Evolutionary conservation across 1,284 basidiomycete genomes (phyloP).

Genomic region (Cryptococcus sp.): DNA sequence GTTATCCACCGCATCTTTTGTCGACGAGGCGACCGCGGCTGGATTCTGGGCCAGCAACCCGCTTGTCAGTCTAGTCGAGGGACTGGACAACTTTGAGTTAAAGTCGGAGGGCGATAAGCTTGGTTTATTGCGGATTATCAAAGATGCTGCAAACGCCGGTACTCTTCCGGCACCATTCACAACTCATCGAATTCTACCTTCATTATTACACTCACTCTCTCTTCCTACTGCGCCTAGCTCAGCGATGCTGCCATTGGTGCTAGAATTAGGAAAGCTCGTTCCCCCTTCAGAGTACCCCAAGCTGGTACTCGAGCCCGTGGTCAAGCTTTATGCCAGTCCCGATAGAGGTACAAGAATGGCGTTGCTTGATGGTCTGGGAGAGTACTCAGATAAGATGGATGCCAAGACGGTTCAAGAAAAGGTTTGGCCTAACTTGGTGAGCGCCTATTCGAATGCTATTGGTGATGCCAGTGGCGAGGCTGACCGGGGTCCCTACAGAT

Average conservation of each 20-base stretch:
- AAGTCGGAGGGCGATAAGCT: slow-evolving; percentile 79
- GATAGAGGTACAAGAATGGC: slow-evolving; percentile 94
- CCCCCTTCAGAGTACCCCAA: slow-evolving; percentile 71
- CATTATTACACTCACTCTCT: slow-evolving; percentile 79
- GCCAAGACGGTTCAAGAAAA: slow-evolving; percentile 80
- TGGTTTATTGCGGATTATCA: slow-evolving; percentile 73
- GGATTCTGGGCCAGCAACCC: slow-evolving; percentile 87
- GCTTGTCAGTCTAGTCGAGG: slow-evolving; percentile 79
- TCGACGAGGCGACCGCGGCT: slow-evolving; percentile 68
- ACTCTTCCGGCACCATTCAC: slow-evolving; percentile 87
- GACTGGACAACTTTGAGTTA: slow-evolving; percentile 84
- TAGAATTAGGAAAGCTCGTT: slow-evolving; percentile 74
- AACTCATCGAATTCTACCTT: slow-evolving; percentile 82
- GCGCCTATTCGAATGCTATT: slow-evolving; percentile 30
- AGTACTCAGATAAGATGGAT: slow-evolving; percentile 85
- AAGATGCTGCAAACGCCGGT: slow-evolving; percentile 64
- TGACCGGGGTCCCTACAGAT: slow-evolving; percentile 53
- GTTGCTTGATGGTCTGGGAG: slow-evolving; percentile 77
- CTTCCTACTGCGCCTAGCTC: slow-evolving; percentile 79
- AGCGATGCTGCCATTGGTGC: slow-evolving; percentile 75
- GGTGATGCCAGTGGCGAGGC: background rate
- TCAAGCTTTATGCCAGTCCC: slow-evolving; percentile 80
- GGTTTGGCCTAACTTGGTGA: slow-evolving; percentile 87
- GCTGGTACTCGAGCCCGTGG: slow-evolving; percentile 71
- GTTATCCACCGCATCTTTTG: slow-evolving; percentile 71